Base-by-base conservation (phyloP, 2,329 filamentous ascomycete species). In the Sporothrix globosa region DNA sequence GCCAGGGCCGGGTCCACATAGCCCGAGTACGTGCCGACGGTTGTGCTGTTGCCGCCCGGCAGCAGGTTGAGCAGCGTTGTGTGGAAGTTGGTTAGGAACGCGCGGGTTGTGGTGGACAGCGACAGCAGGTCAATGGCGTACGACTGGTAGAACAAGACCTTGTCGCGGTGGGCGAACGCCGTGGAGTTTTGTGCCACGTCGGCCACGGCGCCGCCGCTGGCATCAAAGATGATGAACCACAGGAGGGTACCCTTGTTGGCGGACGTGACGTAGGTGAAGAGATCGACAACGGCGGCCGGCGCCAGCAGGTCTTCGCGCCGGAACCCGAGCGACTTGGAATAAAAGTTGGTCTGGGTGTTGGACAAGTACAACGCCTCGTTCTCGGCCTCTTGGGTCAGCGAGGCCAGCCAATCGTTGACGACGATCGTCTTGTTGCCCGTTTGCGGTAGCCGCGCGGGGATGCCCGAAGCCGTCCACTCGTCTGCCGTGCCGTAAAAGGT, bases 201-300 rank as follows among this genome's bases (percentile, higher is more conserved):
- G 73, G 82, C 83, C 67, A 87, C 83, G 14, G 87, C 87, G 11
- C 89, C 89, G 56, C 87, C 88, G 19, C 84, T 82, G 0, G 86
- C 82, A 75, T 90, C 86, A 75, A 90, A 90, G 56, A 90, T 88
- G 70, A 89, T 79, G 75, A 86, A 86, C 87, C 88, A 90, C 2
- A 87, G 73, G 1, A 84, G 76, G 0, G 85, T 87, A 2, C 83
- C 86, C 70, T 83, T 83, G 67, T 83, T 76, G 0, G 81, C 76
- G 0, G 75, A 74, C 70, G 87, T 84, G 53, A 90, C 78, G 76
- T 86, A 89, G 2, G 80, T 71, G 75, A 90, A 87, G 3, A 90
- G 74, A 0, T 81, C 76, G 17, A 82, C 79, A 56, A 88, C 82
- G 5, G 79, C 79, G 0, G 80, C 75, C 1, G 52, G 66, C 11